Base-by-base conservation (phyloP, 805 yeast genomes). In the Candida ascalaphidarum region DNA sequence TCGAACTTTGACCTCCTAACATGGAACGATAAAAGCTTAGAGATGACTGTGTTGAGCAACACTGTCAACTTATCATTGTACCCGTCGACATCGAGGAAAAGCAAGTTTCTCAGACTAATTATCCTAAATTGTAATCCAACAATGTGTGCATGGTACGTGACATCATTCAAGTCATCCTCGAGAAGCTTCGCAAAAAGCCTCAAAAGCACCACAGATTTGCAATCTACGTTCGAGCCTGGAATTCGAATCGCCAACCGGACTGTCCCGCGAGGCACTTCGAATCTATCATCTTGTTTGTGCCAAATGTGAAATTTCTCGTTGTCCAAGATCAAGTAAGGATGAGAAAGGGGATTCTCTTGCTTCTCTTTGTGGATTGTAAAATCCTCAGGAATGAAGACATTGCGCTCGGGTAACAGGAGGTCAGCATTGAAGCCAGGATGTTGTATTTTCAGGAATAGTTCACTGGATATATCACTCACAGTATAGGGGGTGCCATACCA, bases 401-500 rank as follows among this genome's bases (percentile, higher is more conserved):
- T 89, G n/a, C 66, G 71, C 3, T 55, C 58, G 2, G 96, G 96
- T 33, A 82, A 59, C 33, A 67, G 73, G 19, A 82, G 55, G 13
- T 53, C 49, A 1, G 41, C 26, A 35, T 31, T 29, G 35, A 30
- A n/a, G n/a, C n/a, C n/a, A n/a, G n/a, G n/a, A n/a, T n/a, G n/a
- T n/a, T n/a, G n/a, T 49, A 1, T 55, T 57, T 0, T 37, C 24
- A 2, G 73, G 58, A 14, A 83, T 44, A 11, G 61, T 56, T n/a
- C n/a, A n/a, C n/a, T n/a, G n/a, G n/a, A n/a, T n/a, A n/a, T n/a
- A n/a, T n/a, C 8, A 55, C 61, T 23, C 68, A 50, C 3, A 69
- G 55, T n/a, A 48, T 85, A 83, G 40, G 81, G 81, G 0, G 96
- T 85, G 3, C 94, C 95, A 48, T 92, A 89, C 95, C 96, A 89